A percentile compares a stretch with the other conserved stretches of the same genome.
Conservation (phyloP, 495 filamentous ascomycete species). For the Penicillium maclennaniae region DNA sequence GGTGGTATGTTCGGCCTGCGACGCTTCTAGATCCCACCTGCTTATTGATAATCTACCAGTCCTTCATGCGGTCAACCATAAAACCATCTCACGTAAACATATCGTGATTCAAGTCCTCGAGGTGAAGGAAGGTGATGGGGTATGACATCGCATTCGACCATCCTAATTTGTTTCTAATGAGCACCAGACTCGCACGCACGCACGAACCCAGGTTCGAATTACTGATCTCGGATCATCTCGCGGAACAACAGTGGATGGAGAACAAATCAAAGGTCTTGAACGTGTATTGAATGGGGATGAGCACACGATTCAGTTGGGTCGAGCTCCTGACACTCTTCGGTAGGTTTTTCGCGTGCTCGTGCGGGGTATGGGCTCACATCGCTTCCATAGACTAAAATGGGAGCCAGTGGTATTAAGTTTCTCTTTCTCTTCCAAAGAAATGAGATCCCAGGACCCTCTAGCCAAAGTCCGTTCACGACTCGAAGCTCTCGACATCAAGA, state of each 20-base stretch:
- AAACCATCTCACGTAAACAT: constrained; percentile 86
- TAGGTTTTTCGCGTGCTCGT: constrained; percentile 18
- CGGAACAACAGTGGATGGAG: constrained; percentile 74
- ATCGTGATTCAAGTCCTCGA: constrained; percentile 67
- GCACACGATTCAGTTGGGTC: constrained; percentile 65
- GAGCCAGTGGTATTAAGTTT: constrained; percentile 75
- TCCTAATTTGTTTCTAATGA: constrained; percentile 13
- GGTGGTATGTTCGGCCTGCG: constrained; percentile 24
- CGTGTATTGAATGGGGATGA: constrained; percentile 47
- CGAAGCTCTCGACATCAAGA: constrained; percentile 84
- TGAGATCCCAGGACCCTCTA: constrained; percentile 64
- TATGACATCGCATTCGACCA: constrained; percentile 35
- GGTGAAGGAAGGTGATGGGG: constrained; percentile 66
- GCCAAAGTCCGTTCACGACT: constrained; percentile 57
- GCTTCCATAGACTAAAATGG: constrained; percentile 70
- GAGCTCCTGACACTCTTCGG: constrained; percentile 52
- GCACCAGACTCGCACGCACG: constrained; percentile 45
- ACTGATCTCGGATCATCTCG: constrained; percentile 71
- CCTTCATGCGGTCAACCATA: constrained; percentile 54
- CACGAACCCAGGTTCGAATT: constrained; percentile 61
- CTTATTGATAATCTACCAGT: neutral
- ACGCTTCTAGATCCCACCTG: constrained; percentile 4
- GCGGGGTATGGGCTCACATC: neutral
- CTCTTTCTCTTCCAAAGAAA: constrained; percentile 72
- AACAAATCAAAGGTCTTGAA: constrained; percentile 53